Evolutionary conservation across 148 eudicot species (phyloP), one percentile per base, ranked within the genome.

Genomic region (Rhododendron henanense): DNA sequence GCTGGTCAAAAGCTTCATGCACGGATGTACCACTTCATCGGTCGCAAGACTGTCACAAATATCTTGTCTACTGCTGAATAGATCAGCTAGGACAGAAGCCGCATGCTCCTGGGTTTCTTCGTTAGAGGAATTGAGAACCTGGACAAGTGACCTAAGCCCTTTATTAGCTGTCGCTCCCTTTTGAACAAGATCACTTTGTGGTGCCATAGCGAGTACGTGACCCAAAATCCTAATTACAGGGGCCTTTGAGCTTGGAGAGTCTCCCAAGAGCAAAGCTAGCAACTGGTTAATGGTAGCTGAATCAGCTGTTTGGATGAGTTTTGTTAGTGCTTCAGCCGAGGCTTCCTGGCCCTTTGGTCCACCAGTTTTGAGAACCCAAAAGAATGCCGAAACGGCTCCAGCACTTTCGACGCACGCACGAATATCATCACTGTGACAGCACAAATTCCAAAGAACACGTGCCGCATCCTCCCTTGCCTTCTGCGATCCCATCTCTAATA

Each of bases 381-480:
- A 82, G 45, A 95, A 91, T 47, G 95, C 93, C 18, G 95, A 91
- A 84, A 94, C 82, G 45, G 98, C 98, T 79, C 92, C 97, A 55
- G 96, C 95, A 84, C 98, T 95, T 90, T 93, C 94, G n/a, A 94
- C 94, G 86, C 97, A 94, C 15, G 89, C 96, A 87, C 95, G 91
- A 47, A 93, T 94, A 76, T 95, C 98, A 88, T 94, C 95, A 88
- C 98, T 93, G 85, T 95, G 94, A 88, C 93, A 88, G 85, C 95
- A 93, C 85, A 95, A 88, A 87, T 91, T 93, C 90, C 92, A 90
- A 82, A 95, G 79, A 88, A 95, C 90, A 91, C 87, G 88, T 10
- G 95, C 92, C 2, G 95, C 90, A 87, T 92, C 92, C 85, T 92
- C 95, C 89, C 88, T 93, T 65, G 97, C 96, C 88, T 92, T 94